These are phyloP conservation scores for Tilletia caries DNA, from an alignment of 1,284 basidiomycete genomes.

Conservation along the genomic window DNA sequence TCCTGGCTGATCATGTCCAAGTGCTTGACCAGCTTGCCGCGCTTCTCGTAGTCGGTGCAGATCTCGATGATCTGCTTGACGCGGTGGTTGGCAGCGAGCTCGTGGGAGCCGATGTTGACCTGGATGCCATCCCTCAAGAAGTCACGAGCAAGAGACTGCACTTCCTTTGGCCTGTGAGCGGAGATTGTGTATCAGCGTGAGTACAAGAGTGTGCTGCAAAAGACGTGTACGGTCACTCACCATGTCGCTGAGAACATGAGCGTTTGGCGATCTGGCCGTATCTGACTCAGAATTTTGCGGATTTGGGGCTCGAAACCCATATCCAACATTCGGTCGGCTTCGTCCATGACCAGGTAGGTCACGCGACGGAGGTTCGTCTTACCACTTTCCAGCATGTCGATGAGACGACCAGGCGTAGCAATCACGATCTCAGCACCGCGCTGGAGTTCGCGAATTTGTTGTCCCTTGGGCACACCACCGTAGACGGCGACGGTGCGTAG, in stretches of 20 bases:
- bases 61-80: constrained; percentile 93
- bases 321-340: constrained; percentile 96
- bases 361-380: constrained; percentile 94
- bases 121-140: constrained; percentile 95
- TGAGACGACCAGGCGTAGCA: constrained; percentile 65
- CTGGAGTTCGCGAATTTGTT: constrained; percentile 94
- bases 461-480: constrained; percentile 96
- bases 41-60: constrained; percentile 97
- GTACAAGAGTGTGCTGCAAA: neutral
- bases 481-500: constrained; percentile 98
- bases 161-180: constrained; percentile 72
- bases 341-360: constrained; percentile 98
- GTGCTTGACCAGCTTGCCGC: constrained; percentile 91
- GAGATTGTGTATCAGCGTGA: neutral
- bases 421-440: constrained; percentile 95
- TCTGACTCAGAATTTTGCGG: constrained; percentile 93
- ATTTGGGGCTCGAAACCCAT: constrained; percentile 99
- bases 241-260: constrained; percentile 90
- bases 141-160: constrained; percentile 93
- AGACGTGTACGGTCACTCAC: constrained; percentile 48
- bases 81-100: constrained; percentile 96
- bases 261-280: constrained; percentile 85
- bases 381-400: constrained; percentile 90
- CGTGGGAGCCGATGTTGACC: constrained; percentile 98
- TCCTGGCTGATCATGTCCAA: constrained; percentile 93